Base-by-base conservation (phyloP, 2,329 filamentous ascomycete species). In the Ceratocystis eucalypticola region DNA sequence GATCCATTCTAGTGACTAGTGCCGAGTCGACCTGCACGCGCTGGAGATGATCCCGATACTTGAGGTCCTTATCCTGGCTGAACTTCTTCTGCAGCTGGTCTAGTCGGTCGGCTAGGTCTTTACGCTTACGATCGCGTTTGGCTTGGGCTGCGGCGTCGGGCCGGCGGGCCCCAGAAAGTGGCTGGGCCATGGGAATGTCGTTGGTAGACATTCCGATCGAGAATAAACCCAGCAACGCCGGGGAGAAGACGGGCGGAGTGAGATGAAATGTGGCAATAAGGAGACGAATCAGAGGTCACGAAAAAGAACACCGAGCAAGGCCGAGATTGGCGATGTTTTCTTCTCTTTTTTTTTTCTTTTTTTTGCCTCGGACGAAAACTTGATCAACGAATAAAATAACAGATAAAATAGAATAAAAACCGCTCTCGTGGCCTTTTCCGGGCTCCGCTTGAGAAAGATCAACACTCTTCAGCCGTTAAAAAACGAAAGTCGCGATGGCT, bases 11-110 rank as follows among this genome's bases (percentile, higher is more conserved):
- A 74, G 91, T 86, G 70, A 96, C 90, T 59, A 96, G 82, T 67
- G 84, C 89, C 77, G 92, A 91, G 75, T 96, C 92, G 70, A 90
- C 86, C 76, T 96, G 92, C n/a, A 96, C 85, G 70, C 90, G 90
- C 72, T 94, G 88, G 1, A 96, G 82, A 76, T 96, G 91, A 70
- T 94, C 89, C 69, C 92, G 86, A 75, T 96, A 97, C 71, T 91
- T 86, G 69, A 83, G 80, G 75, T 96, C 91, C 70, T 89, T 84
- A 73, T 96, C 91, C 69, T 87, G 84, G 69, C 85, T 84, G 76
- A 96, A 93, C 70, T 86, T 86, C 65, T 88, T 84, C 65, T 87
- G 86, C 76, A 96, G 85, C 66, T 86, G 83, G 50, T 84, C 82
- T 5, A 96, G 83, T 69, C 88, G 87, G 69, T 96, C 91, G 70